Base-by-base conservation (phyloP, 2,329 filamentous ascomycete species). In the Aspergillus pseudotamarii region DNA sequence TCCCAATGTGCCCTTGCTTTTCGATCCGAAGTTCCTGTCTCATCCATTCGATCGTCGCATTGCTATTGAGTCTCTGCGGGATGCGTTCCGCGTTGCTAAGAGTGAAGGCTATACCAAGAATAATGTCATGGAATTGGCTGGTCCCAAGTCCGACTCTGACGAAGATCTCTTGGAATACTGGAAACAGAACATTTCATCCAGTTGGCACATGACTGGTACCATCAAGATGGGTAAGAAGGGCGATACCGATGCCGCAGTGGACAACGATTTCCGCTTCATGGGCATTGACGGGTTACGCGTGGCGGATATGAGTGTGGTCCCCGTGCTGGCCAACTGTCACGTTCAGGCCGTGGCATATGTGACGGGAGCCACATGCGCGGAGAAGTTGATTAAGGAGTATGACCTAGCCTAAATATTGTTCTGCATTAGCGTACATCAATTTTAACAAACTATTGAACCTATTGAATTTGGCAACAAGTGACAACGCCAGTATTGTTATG, bases 161-260 rank as follows among this genome's bases (percentile, higher is more conserved):
- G 85, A 86, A 57, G 85, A 88, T 62, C 76, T 89, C 14, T 63
- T 80, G 30, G 78, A 79, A 19, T 78, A 80, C 67, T 86, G 80
- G 80, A 76, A 73, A 58, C 72, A 81, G 32, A 81, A 73, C 28
- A 75, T 79, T 21, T 77, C 72, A 34, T 84, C 80, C 2, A 84
- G 77, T 61, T 88, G 81, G 83, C 86, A 85, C 71, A 87, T 82
- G 82, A 84, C 79, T 0, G 83, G 85, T 0, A 89, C 86, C 0
- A 80, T 80, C 8, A 83, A 83, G 71, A 89, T 89, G 86, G 86
- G 86, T 0, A 80, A 75, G 64, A 45, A 61, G 0, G 78, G 71
- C 1, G 81, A 83, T 9, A 60, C 62, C 0, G 77, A 80, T 38
- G 80, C 82, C 1, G 83, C 78, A 32, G 84, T 88, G 8, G 84